These are phyloP conservation scores for Stachybotrys chlorohalonatus DNA, from an alignment of 2,329 filamentous ascomycete genomes.

Conservation along the genomic window DNA sequence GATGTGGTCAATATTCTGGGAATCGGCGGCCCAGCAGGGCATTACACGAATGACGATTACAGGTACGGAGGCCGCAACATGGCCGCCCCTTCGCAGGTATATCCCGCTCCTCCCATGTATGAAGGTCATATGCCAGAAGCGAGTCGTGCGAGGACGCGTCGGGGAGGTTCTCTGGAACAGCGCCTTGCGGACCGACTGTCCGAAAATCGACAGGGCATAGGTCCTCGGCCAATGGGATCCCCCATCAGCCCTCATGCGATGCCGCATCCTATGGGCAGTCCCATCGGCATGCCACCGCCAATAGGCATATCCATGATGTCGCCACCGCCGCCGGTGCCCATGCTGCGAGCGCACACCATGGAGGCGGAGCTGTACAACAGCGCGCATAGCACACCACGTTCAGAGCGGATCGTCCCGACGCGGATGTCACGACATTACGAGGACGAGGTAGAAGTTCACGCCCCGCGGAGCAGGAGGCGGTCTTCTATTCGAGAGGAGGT, in stretches of 20 bases:
- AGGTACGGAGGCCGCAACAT: slow-evolving; percentile 22
- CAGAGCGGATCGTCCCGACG: slow-evolving; percentile 17
- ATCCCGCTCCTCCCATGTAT: slow-evolving; percentile 12
- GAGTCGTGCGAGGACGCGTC: slow-evolving; percentile 31
- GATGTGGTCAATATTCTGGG: slow-evolving; percentile 28
- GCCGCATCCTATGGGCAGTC: slow-evolving; percentile 1
- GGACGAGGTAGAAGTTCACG: slow-evolving; percentile 17
- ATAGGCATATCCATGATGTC: slow-evolving; percentile 13
- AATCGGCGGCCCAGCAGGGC: slow-evolving; percentile 42
- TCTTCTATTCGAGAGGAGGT: slow-evolving; percentile 11
- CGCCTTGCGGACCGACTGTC: slow-evolving; percentile 42
- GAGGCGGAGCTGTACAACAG: slow-evolving; percentile 26
- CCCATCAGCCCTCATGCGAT: slow-evolving; percentile 9
- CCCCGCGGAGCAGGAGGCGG: slow-evolving; percentile 17
- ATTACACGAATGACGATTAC: slow-evolving; percentile 56
- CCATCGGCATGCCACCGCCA: slow-evolving; percentile 1
- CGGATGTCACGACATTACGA: slow-evolving; percentile 20
- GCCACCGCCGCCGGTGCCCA: slow-evolving; percentile 20
- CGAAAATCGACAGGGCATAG: slow-evolving; percentile 26
- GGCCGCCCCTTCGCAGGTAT: slow-evolving; percentile 13
- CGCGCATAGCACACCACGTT: slow-evolving; percentile 17
- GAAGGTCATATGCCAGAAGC: slow-evolving; percentile 35
- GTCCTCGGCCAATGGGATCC: slow-evolving; percentile 11
- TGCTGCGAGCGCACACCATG: slow-evolving; percentile 29
- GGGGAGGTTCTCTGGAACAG: slow-evolving; percentile 36